Evolutionary conservation across 169 alveolate species (phyloP), one percentile per base, ranked within the genome.

Genomic region (Cryptosporidium baileyi): DNA sequence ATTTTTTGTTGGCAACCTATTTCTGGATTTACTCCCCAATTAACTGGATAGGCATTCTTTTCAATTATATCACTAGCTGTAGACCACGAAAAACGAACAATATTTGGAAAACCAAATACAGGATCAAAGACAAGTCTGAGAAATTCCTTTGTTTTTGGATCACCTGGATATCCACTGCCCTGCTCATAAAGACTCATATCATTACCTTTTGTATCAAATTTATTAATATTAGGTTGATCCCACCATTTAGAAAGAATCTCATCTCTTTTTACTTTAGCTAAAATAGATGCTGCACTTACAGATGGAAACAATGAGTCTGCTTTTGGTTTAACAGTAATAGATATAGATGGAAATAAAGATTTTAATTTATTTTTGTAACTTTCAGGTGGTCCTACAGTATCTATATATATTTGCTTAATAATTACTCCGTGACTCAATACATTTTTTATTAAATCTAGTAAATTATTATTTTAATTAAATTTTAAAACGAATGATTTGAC

Each of bases 211-310:
- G 36, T 38, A 41, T 74, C 74, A 49, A 8, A 67, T 9, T 38
- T 22, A 9, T 67, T 63, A 44, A 88, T 6, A 74, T 79, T 81
- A 80, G 90, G 34, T 61, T 47, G 63, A 63, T 79, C 34, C 93
- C 82, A 45, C 67, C 59, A 19, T 54, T 74, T 57, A 4, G 67
- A 54, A 17, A 74, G 24, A 38, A 74, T 5, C 17, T 32, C 67
- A 90, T 97, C 99, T 88, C 99, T 92, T 41, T 97, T 94, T 32
- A 97, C 99, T 90, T 97, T 97, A 24, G 99, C 99, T 62, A 93
- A 90, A 30, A 98, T 97, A 26, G 98, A 95, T 0, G 99, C 99
- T 13, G 99, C 99, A 80, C 98, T 93, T 38, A 98, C 99, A 34
- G 95, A 96, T 52, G 97, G 96, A 85, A 62, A 96, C 47, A 93